Evolutionary conservation across 257 asterid genomes (phyloP), one percentile per base, ranked within the genome.

Genomic region (Nicotiana obtusifolia): DNA sequence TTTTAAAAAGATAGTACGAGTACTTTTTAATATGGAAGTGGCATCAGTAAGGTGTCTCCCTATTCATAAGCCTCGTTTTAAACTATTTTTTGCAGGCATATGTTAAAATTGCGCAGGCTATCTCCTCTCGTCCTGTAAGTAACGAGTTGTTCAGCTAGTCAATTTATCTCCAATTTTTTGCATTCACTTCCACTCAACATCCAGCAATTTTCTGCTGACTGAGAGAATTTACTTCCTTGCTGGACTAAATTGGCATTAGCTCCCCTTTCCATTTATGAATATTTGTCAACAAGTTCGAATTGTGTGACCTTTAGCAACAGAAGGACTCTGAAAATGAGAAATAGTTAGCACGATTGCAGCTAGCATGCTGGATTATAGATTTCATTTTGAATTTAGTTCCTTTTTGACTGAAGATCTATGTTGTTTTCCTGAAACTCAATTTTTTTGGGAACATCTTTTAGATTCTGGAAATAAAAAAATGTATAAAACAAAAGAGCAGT

Each of bases 121-220:
- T 95, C 83, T 95, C 99, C 15, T 91, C 99, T 67, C 92, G 99
- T 66, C 85, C 98, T 61, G 99, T 95, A 93, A 92, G 99, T 89
- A 81, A 61, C 53, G 49, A 28, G 76, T 78, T 44, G 54, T 75
- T 49, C 24, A 49, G 62, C 22, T 75, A 24, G 16, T 49, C 61
- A 60, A 5, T 56, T 56, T 60, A n/a, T 60, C 16, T 60, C 14
- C 65, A 24, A 24, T 24, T 75, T 75, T 14, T 20, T 24, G 26
- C 62, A 15, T 75, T 75, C 61, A 49, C 22, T 47, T 49, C 60
- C 79, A 49, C 61, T 57, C 60, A 41, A 75, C 79, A 49, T 17
- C 41, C 62, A 75, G 44, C 26, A 31, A 73, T 47, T 49, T 24
- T 73, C 62, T 24, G 9, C 4, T 73, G 79, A 49, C 37, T 24